Evolutionary conservation across 1,284 basidiomycete species (phyloP).

Genomic region (Psilocybe mexicana): DNA sequence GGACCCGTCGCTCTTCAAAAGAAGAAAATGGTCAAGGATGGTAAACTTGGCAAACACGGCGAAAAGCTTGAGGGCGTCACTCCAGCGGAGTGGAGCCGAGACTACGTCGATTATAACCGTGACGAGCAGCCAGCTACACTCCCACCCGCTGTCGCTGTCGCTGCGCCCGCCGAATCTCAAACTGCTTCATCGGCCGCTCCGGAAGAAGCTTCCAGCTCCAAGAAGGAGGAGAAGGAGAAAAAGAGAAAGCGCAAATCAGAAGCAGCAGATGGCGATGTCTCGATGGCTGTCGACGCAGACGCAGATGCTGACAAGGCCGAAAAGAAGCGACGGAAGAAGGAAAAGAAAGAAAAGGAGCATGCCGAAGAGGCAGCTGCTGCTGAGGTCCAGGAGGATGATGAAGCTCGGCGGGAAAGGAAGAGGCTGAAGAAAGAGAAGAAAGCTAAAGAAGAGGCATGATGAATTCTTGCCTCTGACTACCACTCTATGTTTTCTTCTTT

Average conservation of each 20-base stretch:
- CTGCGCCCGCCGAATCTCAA: slow-evolving; percentile 21
- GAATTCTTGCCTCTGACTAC: background rate
- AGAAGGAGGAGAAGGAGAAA: slow-evolving; percentile 64
- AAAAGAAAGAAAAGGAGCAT: slow-evolving; percentile 57
- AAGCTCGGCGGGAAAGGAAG: slow-evolving; percentile 33
- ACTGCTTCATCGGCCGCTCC: slow-evolving; percentile 9
- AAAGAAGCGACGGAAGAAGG: slow-evolving; percentile 67
- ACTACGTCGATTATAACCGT: slow-evolving; percentile 90
- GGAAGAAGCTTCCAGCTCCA: slow-evolving; percentile 37
- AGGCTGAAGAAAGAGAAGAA: slow-evolving; percentile 74
- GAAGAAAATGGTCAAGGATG: slow-evolving; percentile 97
- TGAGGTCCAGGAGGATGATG: slow-evolving; percentile 48
- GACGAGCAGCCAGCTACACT: slow-evolving; percentile 53
- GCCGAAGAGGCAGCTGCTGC: slow-evolving; percentile 15
- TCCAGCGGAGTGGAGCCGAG: slow-evolving; percentile 87
- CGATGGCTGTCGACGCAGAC: slow-evolving; percentile 11
- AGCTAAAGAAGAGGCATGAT: slow-evolving; percentile 46
- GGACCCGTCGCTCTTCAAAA: slow-evolving; percentile 96
- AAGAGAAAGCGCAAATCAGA: slow-evolving; percentile 77
- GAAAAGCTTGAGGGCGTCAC: slow-evolving; percentile 91
- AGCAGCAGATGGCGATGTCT: slow-evolving; percentile 36
- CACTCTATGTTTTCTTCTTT: slow-evolving; percentile 4
- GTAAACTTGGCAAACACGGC: slow-evolving; percentile 95
- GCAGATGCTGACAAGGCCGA: slow-evolving; percentile 44
- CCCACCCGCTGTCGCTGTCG: slow-evolving; percentile 37